Evolutionary conservation across 352 stramenopile species (phyloP).

Genomic region (Globisporangium abappressorium): DNA sequence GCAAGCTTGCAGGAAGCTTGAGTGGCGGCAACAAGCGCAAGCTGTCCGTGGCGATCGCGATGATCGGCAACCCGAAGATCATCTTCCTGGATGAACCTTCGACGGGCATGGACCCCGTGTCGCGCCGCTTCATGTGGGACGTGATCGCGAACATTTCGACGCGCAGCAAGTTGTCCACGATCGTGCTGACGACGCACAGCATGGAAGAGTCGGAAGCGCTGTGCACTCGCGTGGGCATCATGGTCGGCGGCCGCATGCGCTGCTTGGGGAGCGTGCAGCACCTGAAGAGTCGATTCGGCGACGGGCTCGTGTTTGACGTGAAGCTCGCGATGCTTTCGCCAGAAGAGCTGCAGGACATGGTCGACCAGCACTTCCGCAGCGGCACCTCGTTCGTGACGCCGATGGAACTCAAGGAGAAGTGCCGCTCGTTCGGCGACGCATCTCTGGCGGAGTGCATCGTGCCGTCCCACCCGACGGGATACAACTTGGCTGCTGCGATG

Average conservation of each 20-base stretch:
- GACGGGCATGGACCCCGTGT: conserved; percentile 91
- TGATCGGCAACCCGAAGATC: conserved; percentile 90
- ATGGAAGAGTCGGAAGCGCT: conserved; percentile 51
- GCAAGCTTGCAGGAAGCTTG: conserved; percentile 69
- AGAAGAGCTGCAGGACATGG: not conserved
- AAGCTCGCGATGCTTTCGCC: not conserved
- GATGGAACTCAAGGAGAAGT: not conserved
- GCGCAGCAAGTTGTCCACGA: conserved; percentile 5
- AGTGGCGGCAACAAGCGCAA: conserved; percentile 93
- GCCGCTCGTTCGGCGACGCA: not conserved
- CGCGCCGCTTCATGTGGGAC: conserved; percentile 90
- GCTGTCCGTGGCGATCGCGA: conserved; percentile 91
- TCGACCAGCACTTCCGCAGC: not conserved
- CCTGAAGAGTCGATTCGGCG: not conserved
- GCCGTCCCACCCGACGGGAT: conserved; percentile 59
- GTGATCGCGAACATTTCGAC: conserved; percentile 67
- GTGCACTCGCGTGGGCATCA: conserved; percentile 83
- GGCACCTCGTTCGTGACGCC: not conserved
- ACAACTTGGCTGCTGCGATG: conserved; percentile 49
- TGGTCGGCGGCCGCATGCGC: conserved; percentile 26
- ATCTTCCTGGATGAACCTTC: conserved; percentile 89
- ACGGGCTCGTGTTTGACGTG: not conserved
- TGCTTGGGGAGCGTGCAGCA: not conserved
- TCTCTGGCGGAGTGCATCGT: conserved; percentile 40
- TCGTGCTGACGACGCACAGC: conserved; percentile 10